These are phyloP conservation scores for Vitis hybrid DNA, from an alignment of 177 flowering plant genomes.

Conservation along the genomic window DNA sequence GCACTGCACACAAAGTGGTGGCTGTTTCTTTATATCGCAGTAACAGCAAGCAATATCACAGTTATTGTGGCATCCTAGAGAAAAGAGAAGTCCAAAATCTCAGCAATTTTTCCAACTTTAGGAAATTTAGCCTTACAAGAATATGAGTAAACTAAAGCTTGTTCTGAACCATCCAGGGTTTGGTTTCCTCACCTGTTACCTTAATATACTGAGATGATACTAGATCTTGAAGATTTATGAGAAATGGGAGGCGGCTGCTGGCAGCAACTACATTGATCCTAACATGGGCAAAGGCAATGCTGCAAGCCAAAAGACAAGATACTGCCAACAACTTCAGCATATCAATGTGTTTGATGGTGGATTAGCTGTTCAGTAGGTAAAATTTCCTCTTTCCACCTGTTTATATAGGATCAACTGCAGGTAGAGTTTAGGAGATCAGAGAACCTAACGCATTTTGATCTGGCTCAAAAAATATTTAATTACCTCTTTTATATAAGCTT, in stretches of 20 bases:
- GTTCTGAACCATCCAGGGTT: neutral
- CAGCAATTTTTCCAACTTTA: neutral
- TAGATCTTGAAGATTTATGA: conserved; percentile 14
- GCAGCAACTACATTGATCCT: conserved; percentile 21
- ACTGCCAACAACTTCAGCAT: conserved; percentile 18
- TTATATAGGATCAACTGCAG: conserved; percentile 2
- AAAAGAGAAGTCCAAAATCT: neutral
- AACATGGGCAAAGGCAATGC: conserved; percentile 1
- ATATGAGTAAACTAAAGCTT: neutral
- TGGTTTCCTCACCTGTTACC: conserved; percentile 28
- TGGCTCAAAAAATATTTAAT: neutral
- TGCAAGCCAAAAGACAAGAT: conserved; percentile 16
- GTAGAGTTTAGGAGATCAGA: conserved; percentile 4
- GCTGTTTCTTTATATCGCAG: conserved; percentile 45
- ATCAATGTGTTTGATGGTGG: neutral
- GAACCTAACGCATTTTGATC: conserved; percentile 12
- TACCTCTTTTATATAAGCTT: neutral
- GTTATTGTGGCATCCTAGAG: conserved; percentile 46
- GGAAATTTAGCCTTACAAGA: neutral
- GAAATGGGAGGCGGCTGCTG: conserved; percentile 19
- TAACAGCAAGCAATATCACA: conserved; percentile 52
- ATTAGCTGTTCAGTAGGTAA: conserved; percentile 9
- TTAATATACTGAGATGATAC: conserved; percentile 26
- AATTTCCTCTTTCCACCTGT: conserved; percentile 1
- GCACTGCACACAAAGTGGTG: conserved; percentile 54